A percentile compares a stretch with the other conserved stretches of the same genome.
Conservation (phyloP, 768 basidiomycete species). For the Leccinum obscurum region DNA sequence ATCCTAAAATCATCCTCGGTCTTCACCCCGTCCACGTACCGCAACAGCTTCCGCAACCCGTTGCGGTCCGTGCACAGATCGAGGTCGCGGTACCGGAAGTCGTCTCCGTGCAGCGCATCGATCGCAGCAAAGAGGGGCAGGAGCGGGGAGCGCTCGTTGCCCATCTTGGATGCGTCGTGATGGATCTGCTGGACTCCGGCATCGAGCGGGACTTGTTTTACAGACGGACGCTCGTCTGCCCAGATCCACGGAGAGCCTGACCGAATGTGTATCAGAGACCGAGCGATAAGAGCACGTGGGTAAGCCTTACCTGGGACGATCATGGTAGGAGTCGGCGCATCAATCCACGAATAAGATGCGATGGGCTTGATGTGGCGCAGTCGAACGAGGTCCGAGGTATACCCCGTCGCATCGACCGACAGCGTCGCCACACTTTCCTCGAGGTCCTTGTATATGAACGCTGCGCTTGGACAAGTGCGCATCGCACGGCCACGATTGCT, state of each 20-base stretch:
- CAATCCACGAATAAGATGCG: constrained; percentile 58
- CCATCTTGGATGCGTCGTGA: constrained; percentile 53
- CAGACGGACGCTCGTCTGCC: constrained; percentile 46
- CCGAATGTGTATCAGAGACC: too few relatives aligned
- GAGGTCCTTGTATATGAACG: constrained; percentile 28
- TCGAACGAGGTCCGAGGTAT: constrained; percentile 26
- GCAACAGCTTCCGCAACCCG: constrained; percentile 58
- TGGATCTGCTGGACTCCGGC: constrained; percentile 50
- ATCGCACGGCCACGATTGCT: background rate
- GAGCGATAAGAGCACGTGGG: background rate
- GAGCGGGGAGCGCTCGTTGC: constrained; percentile 35
- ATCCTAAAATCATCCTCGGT: constrained; percentile 57
- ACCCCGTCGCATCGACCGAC: constrained; percentile 6
- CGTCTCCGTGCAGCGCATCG: constrained; percentile 37
- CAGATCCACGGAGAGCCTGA: constrained; percentile 57
- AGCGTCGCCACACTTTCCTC: constrained; percentile 20
- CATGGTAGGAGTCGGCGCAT: constrained; percentile 45
- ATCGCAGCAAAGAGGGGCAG: constrained; percentile 63
- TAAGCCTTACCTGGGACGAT: constrained; percentile 46
- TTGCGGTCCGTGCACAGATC: constrained; percentile 65
- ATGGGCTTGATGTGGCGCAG: constrained; percentile 43
- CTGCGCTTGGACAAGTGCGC: background rate
- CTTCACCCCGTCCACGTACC: constrained; percentile 41
- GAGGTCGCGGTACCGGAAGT: constrained; percentile 36
- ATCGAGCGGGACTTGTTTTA: constrained; percentile 58